These are phyloP conservation scores for Amanita inopinata DNA, from an alignment of 768 basidiomycete genomes.

Conservation along the genomic window DNA sequence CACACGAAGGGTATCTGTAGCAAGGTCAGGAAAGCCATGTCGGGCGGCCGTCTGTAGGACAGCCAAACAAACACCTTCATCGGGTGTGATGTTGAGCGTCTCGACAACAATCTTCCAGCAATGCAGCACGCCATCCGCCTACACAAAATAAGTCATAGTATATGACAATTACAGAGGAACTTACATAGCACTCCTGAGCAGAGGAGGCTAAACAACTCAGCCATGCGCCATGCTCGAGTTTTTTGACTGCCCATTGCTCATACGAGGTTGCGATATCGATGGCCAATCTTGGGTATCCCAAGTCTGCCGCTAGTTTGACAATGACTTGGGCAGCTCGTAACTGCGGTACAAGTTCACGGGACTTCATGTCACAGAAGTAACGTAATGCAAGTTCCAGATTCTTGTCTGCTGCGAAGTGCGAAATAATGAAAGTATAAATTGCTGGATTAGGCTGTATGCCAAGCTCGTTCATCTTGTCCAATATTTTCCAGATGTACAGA, in stretches of 20 bases:
- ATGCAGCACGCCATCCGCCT: slow-evolving; percentile 58
- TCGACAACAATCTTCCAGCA: slow-evolving; percentile 56
- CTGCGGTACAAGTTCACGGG: slow-evolving; percentile 38
- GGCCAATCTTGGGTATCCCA: slow-evolving; percentile 55
- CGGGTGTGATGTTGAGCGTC: slow-evolving; percentile 43
- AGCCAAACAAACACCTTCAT: slow-evolving; percentile 64
- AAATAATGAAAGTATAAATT: slow-evolving; percentile 47
- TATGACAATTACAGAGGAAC: slow-evolving; percentile 17
- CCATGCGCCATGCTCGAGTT: slow-evolving; percentile 50
- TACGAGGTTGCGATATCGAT: slow-evolving; percentile 58
- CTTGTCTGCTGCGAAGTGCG: slow-evolving; percentile 29
- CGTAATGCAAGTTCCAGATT: slow-evolving; percentile 63
- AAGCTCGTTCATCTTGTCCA: slow-evolving; percentile 46
- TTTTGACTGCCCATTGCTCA: slow-evolving; percentile 44
- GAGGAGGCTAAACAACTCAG: slow-evolving; percentile 55
- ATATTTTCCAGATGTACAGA: slow-evolving; percentile 35
- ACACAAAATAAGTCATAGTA: slow-evolving; percentile 8
- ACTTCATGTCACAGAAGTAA: slow-evolving; percentile 49
- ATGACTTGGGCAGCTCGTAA: slow-evolving; percentile 40
- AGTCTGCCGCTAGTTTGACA: slow-evolving; percentile 41
- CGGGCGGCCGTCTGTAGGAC: slow-evolving; percentile 70
- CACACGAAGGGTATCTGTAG: slow-evolving; percentile 50
- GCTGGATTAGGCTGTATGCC: slow-evolving; percentile 38
- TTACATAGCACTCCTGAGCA: slow-evolving; percentile 57
- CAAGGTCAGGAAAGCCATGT: slow-evolving; percentile 61